A percentile compares a stretch with the other conserved stretches of the same genome.
phyloP scores from a whole-genome alignment of 2,329 filamentous ascomycete genomes.

The Emmonsiellopsis sp. region DNA sequence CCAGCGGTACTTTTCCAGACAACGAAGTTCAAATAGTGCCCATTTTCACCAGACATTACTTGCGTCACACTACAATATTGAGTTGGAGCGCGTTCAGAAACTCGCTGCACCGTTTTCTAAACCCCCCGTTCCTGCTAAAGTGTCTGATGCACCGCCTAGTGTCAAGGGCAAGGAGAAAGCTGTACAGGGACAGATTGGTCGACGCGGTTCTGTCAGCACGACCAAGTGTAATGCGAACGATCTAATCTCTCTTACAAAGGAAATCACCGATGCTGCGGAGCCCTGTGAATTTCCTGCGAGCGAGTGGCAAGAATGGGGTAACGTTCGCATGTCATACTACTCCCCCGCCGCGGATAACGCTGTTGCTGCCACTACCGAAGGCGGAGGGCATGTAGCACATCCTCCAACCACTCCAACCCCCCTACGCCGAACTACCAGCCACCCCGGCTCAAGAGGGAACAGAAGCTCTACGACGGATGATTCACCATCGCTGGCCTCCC shows the following conservation, averaged over 20 bases:
- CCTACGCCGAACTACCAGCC: constrained; percentile 54
- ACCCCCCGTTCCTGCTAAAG: constrained; percentile 46
- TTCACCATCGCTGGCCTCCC: constrained; percentile 42
- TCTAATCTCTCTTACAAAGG: constrained; percentile 58
- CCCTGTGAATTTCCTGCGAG: constrained; percentile 23
- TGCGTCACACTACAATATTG: constrained; percentile 70
- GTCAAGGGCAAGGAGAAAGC: constrained; percentile 71
- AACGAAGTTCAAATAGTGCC: constrained; percentile 56
- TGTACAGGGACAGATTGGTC: constrained; percentile 25
- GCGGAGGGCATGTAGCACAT: constrained; percentile 20
- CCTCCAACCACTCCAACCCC: constrained; percentile 65
- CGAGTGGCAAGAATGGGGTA: constrained; percentile 68
- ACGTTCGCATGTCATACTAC: constrained; percentile 75
- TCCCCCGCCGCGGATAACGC: constrained; percentile 29
- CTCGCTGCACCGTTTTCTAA: constrained; percentile 76
- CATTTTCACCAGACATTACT: constrained; percentile 65
- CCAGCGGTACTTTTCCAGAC: constrained; percentile 84
- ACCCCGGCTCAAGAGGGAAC: constrained; percentile 44
- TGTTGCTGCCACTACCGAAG: constrained; percentile 26
- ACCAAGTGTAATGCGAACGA: constrained; percentile 67
- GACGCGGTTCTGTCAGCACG: constrained; percentile 31
- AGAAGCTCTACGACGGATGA: constrained; percentile 37
- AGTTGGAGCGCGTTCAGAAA: constrained; percentile 70
- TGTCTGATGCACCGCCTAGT: constrained; percentile 41
- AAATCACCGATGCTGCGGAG: constrained; percentile 20